Evolutionary conservation across 495 filamentous ascomycete species (phyloP).

Genomic region (Tuber indicum): DNA sequence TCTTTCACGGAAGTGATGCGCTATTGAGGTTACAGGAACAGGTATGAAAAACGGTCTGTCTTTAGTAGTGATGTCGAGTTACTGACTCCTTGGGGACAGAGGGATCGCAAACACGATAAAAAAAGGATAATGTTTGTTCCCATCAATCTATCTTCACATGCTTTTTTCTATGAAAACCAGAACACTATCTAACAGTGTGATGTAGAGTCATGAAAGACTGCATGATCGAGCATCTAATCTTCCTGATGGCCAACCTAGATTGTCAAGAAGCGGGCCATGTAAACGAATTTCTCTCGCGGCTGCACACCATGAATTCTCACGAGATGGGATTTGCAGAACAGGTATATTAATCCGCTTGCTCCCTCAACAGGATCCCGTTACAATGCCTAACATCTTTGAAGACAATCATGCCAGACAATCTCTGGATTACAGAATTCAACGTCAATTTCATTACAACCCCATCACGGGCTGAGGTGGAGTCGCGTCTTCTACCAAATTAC

Average conservation of each 20-base stretch:
- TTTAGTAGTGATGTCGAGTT: neutral
- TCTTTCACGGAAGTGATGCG: neutral
- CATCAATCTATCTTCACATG: neutral
- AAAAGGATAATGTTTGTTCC: neutral
- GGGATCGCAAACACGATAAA: too few relatives aligned
- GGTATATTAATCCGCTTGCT: neutral
- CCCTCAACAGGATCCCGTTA: neutral
- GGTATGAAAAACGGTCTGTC: neutral
- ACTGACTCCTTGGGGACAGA: neutral
- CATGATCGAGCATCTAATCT: neutral
- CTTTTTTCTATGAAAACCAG: neutral
- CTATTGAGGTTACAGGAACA: neutral
- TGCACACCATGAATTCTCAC: neutral
- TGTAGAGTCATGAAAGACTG: neutral
- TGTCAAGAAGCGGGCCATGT: neutral
- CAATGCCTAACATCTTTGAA: neutral
- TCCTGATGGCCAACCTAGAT: neutral
- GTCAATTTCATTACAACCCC: constrained; percentile 4
- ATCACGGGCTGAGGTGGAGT: neutral
- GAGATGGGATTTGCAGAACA: neutral
- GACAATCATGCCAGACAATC: constrained; percentile 6
- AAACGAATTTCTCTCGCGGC: neutral
- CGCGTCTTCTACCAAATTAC: neutral
- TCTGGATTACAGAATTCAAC: constrained; percentile 7
- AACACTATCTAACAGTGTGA: neutral